Conservation (phyloP, 495 filamentous ascomycete species). For the Hyaloscypha bicolor region DNA sequence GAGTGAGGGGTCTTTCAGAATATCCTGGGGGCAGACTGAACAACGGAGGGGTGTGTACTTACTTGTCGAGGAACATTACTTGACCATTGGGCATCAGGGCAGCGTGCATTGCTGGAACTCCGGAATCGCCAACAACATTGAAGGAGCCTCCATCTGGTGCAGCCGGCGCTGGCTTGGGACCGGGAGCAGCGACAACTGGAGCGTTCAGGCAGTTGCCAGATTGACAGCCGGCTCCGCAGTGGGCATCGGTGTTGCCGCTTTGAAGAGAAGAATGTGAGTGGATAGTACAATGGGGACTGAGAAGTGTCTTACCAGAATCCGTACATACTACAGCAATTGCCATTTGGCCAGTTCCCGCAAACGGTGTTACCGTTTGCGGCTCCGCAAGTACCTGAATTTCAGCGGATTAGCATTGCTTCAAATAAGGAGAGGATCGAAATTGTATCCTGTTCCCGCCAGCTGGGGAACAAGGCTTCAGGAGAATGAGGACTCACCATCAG, state of each 20-base stretch:
- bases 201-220: conserved; percentile 39
- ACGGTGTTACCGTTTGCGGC: conserved; percentile 44
- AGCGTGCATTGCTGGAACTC: conserved; percentile 67
- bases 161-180: conserved; percentile 39
- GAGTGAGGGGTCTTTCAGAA: not conserved
- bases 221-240: conserved; percentile 45
- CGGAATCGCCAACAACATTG: conserved; percentile 52
- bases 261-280: not conserved
- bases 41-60: not conserved
- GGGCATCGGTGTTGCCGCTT: conserved; percentile 38
- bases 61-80: conserved; percentile 64
- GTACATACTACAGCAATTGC: conserved; percentile 54
- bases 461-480: not conserved
- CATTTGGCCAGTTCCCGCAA: conserved; percentile 52
- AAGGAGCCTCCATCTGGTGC: conserved; percentile 47
- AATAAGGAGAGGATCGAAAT: not conserved
- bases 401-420: not conserved
- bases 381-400: conserved; percentile 41
- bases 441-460: not conserved
- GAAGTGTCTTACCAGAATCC: conserved; percentile 35
- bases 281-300: not conserved
- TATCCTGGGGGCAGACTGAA: not conserved
- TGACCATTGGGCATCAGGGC: conserved; percentile 61
- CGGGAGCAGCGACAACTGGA: conserved; percentile 36
- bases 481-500: conserved; percentile 37